Evolutionary conservation across 345 rosid species (phyloP), one percentile per base, ranked within the genome.

Genomic region (Heritiera fomes): DNA sequence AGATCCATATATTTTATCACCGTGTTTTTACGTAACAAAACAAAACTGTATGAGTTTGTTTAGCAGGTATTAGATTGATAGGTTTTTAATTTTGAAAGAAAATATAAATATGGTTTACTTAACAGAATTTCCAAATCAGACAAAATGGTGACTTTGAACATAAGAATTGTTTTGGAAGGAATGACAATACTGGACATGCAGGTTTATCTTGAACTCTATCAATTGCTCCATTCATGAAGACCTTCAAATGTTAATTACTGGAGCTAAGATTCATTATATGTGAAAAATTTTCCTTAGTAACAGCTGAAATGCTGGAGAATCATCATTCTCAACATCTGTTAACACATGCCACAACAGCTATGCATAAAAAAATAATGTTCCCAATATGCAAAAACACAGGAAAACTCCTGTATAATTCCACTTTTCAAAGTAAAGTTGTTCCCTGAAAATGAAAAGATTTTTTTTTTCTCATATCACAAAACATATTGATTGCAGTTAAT

Each of bases 121-220:
- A 40, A 40, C 50, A 34, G 47, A 63, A 63, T 30, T 9, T 64
- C 45, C 14, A 32, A 34, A 38, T 32, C n/a, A 64, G n/a, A 38
- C 1, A 20, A 59, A 20, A 20, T 2, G 9, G 14, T 20, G 34
- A 9, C 34, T 59, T 59, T 28, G 17, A 28, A 60, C 65, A 60
- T 60, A 60, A 60, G 15, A 20, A 10, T 23, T 60, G 34, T 60
- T 60, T 28, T 4, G 15, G 65, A 28, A 60, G 7, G 15, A 60
- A 60, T 28, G 7, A 60, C 6, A 20, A 60, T 28, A 23, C 28
- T 9, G 12, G 38, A 47, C 41, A 23, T 47, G 58, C 8, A 23
- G 73, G 56, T 46, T 71, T 30, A 32, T 71, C 23, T 23, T 28
- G 58, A 71, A 71, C 75, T 49, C 50, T 59, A 56, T 38, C 62